Conservation (phyloP, 805 yeast genomes). For the Suhomyces sp. region DNA sequence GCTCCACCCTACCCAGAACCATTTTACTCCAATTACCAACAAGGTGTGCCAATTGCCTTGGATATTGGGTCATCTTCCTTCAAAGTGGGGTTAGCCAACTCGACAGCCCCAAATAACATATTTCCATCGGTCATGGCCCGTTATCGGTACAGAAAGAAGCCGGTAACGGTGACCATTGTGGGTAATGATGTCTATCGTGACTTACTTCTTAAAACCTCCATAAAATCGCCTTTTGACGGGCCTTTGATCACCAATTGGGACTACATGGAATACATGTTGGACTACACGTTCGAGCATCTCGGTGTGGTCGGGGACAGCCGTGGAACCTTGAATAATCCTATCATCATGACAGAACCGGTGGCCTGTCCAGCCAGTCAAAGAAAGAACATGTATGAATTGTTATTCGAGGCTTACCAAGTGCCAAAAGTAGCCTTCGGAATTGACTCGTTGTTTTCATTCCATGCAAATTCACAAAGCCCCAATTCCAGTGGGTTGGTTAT, state of each 20-base stretch:
- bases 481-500: constrained; percentile 65
- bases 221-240: constrained; percentile 85
- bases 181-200: constrained; percentile 84
- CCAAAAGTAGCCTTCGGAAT: constrained; percentile 79
- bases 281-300: constrained; percentile 77
- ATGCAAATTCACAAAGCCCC: constrained; percentile 50
- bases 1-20: constrained; percentile 45
- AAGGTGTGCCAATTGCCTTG: constrained; percentile 75
- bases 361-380: constrained; percentile 73
- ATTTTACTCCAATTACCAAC: constrained; percentile 46
- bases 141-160: constrained; percentile 74
- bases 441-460: constrained; percentile 76
- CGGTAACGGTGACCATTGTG: constrained; percentile 61
- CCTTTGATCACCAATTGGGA: constrained; percentile 91
- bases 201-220: constrained; percentile 61
- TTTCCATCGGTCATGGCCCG: constrained; percentile 72
- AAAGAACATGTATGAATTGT: constrained; percentile 69
- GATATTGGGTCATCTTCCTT: constrained; percentile 75
- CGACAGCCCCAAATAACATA: constrained; percentile 50
- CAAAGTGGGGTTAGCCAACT: constrained; percentile 58
- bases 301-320: constrained; percentile 50
- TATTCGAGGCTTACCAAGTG: constrained; percentile 79
- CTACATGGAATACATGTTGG: constrained; percentile 74
- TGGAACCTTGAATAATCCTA: constrained; percentile 69
- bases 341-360: constrained; percentile 75